Conservation (phyloP, 306 rosid species). For the barrel medic (Medicago truncatula) region MtrunA17r5.0-ANR NC_053049.1:39861501-39862000, state of each 20-base stretch:
- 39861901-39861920: no score
- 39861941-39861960: no score
- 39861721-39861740: neutral
- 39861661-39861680: neutral
- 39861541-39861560: neutral
- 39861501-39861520: slow-evolving; percentile 48
- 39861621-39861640: neutral
- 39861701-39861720: neutral
- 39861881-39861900: no score
- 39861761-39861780: no score
- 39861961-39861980: no score
- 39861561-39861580: neutral
- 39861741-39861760: neutral
- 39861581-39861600: neutral
- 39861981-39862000: no score
- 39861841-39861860: no score
- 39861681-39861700: neutral
- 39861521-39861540: slow-evolving; percentile 28
- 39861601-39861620: neutral
- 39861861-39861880: no score
- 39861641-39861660: neutral
- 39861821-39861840: no score
- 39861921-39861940: no score
- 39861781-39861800: no score
- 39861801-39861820: no score